Conservation (phyloP, 768 basidiomycete genomes). For the Psilocybe cyanescens region DNA sequence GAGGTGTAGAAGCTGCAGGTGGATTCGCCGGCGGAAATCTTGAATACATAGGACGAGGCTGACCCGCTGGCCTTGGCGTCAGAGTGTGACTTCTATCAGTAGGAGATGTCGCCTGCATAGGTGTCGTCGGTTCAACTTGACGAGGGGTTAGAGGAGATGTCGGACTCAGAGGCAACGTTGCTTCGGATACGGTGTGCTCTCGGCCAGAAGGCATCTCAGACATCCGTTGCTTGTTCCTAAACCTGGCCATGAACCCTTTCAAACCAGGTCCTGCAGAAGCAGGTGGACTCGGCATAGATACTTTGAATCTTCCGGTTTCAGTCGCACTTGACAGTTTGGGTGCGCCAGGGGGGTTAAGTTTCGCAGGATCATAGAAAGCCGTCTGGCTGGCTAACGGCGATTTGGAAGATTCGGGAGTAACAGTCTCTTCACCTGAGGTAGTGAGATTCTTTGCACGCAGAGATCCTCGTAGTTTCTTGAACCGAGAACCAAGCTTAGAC, state of each 20-base stretch:
- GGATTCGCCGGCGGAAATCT: conserved; percentile 36
- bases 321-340: conserved; percentile 46
- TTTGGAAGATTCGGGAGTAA: conserved; percentile 42
- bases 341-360: conserved; percentile 36
- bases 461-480: conserved; percentile 74
- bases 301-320: conserved; percentile 58
- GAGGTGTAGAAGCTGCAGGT: conserved; percentile 16
- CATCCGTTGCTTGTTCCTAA: conserved; percentile 56
- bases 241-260: conserved; percentile 82
- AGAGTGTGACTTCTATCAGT: conserved; percentile 18
- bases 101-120: conserved; percentile 12
- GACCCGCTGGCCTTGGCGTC: conserved; percentile 21
- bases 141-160: conserved; percentile 34
- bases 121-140: conserved; percentile 21
- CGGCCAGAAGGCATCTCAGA: conserved; percentile 34
- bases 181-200: conserved; percentile 34
- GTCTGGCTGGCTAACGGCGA: conserved; percentile 41
- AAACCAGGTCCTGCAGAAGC: conserved; percentile 74
- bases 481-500: conserved; percentile 71
- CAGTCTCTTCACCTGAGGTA: conserved; percentile 51
- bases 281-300: conserved; percentile 62
- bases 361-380: conserved; percentile 45
- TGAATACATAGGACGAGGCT: conserved; percentile 30
- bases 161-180: conserved; percentile 27
- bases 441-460: conserved; percentile 55